Conservation (phyloP, 2,329 filamentous ascomycete species). For the Elsinoe perseae region DNA sequence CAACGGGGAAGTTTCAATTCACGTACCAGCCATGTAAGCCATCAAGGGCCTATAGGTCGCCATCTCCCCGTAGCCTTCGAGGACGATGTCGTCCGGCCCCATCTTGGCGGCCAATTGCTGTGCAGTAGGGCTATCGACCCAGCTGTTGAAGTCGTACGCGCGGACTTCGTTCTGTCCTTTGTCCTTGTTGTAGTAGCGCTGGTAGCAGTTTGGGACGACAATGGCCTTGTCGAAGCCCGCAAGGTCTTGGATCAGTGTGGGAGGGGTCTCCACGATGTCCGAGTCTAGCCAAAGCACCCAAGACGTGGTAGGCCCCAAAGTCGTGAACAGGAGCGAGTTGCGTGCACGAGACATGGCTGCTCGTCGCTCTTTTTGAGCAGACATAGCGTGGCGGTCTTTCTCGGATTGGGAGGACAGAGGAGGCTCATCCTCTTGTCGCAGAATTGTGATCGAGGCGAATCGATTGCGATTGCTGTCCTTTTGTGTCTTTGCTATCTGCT, state of each 20-base stretch:
- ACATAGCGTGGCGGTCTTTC: slow-evolving; percentile 80
- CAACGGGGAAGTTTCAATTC: no score
- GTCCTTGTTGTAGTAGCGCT: slow-evolving; percentile 64
- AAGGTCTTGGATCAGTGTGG: slow-evolving; percentile 81
- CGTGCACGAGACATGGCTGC: slow-evolving; percentile 88
- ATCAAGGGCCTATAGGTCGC: slow-evolving; percentile 86
- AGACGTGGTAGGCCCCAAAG: slow-evolving; percentile 77
- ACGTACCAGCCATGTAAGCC: slow-evolving; percentile 64
- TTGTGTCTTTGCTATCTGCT: slow-evolving; percentile 78
- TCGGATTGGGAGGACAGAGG: slow-evolving; percentile 75
- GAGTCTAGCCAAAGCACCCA: slow-evolving; percentile 97
- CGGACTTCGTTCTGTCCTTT: slow-evolving; percentile 65
- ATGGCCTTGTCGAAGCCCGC: slow-evolving; percentile 82
- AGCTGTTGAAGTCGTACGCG: slow-evolving; percentile 95
- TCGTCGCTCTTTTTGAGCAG: slow-evolving; percentile 77
- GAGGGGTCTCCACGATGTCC: slow-evolving; percentile 83
- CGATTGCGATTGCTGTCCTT: slow-evolving; percentile 70
- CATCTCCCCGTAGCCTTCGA: slow-evolving; percentile 91
- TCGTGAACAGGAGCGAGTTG: slow-evolving; percentile 92
- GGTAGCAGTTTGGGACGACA: slow-evolving; percentile 92
- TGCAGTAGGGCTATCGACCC: slow-evolving; percentile 81
- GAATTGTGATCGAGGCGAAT: slow-evolving; percentile 88
- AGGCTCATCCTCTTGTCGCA: slow-evolving; percentile 88
- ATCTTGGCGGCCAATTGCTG: slow-evolving; percentile 67
- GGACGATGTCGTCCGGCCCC: slow-evolving; percentile 82